Conservation (phyloP, 495 filamentous ascomycete species). For the Neurospora sp. region DNA sequence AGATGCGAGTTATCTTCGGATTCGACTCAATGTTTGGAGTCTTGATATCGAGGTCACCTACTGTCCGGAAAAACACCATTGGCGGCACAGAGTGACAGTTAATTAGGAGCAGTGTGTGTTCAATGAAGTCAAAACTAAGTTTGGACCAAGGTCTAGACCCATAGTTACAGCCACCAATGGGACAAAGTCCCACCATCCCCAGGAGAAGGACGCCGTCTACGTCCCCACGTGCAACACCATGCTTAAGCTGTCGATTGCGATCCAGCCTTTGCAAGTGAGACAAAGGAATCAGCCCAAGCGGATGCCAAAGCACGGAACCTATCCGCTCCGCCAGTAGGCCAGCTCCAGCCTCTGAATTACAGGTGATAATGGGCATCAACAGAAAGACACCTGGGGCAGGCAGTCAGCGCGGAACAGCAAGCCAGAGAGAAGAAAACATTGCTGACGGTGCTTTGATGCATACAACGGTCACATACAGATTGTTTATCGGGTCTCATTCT, state of each 20-base stretch:
- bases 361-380: not conserved
- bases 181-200: not conserved
- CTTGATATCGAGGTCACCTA: too few species aligned
- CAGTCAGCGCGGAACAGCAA: not conserved
- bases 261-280: not conserved
- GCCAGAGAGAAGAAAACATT: not conserved
- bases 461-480: not conserved
- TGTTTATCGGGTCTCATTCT: not conserved
- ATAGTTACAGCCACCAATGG: not conserved
- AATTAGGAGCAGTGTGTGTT: not conserved
- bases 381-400: not conserved
- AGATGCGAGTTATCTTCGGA: not conserved
- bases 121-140: not conserved
- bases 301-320: not conserved
- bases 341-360: not conserved
- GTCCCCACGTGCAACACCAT: not conserved
- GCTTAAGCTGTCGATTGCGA: not conserved
- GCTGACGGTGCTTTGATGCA: not conserved
- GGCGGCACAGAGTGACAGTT: not conserved
- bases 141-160: not conserved
- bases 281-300: not conserved
- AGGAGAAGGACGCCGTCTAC: not conserved
- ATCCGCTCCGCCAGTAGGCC: not conserved
- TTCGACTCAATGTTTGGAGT: not conserved
- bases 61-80: not conserved